Percentiles rank a stretch among this genome's conserved stretches.
Evolutionary conservation across 2,329 filamentous ascomycete species (phyloP).

Genomic region (Chaetomiaceae sp.): DNA sequence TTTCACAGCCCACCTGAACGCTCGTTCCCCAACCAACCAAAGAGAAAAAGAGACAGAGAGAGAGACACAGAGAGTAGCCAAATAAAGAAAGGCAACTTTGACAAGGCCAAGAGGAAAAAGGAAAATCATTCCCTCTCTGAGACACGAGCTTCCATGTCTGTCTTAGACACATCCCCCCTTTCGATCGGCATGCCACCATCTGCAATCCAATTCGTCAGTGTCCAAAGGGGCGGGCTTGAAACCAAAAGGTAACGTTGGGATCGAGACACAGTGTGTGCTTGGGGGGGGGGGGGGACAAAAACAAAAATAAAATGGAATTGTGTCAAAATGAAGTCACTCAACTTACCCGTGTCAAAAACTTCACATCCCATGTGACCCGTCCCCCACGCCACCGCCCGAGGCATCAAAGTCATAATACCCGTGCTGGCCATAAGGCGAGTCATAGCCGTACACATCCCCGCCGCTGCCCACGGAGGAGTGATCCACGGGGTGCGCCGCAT

Average conservation of each 20-base stretch:
- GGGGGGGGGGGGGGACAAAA: no score
- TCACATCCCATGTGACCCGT: conserved; percentile 9
- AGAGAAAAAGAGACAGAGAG: not conserved
- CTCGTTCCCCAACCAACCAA: conserved; percentile 17
- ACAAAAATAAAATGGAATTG: no score
- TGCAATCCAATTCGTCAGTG: conserved; percentile 11
- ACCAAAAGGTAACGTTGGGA: no score
- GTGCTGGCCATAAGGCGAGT: conserved; percentile 2
- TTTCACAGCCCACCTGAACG: conserved; percentile 1
- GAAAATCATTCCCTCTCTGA: conserved; percentile 14
- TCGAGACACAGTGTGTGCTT: not conserved
- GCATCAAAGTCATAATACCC: conserved; percentile 16
- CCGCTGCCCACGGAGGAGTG: not conserved
- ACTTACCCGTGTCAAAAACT: conserved; percentile 1
- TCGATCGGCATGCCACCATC: not conserved
- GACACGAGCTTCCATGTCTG: not conserved
- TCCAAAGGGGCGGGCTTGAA: no score
- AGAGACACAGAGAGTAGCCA: not conserved
- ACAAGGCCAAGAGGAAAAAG: not conserved
- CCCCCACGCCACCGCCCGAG: not conserved
- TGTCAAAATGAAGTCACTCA: no score
- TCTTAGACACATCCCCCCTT: not conserved
- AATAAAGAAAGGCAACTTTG: not conserved
- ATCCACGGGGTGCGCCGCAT: conserved; percentile 2
- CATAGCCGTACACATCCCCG: conserved; percentile 4